phyloP scores from a whole-genome alignment of 768 basidiomycete species.

The Suillus clintonianus region DNA sequence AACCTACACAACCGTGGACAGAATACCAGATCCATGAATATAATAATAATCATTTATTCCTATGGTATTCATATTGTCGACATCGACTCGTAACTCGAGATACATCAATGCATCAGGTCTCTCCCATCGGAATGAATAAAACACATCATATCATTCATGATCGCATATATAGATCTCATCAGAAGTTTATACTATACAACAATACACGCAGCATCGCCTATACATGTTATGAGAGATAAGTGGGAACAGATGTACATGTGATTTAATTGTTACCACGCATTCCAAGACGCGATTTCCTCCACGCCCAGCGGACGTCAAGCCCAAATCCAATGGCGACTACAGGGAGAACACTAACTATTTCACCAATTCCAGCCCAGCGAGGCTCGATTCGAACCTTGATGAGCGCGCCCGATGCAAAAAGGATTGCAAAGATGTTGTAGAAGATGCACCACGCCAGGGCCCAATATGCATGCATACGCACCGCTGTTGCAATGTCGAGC shows the following conservation, averaged over 20 bases:
- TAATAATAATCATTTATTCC: not conserved
- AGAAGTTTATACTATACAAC: not conserved
- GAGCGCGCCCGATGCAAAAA: slow-evolving; percentile 36
- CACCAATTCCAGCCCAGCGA: too few relatives aligned
- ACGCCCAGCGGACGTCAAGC: too few relatives aligned
- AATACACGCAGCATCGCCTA: not conserved
- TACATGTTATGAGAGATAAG: not conserved
- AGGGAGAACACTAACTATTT: too few relatives aligned
- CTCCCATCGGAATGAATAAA: not conserved
- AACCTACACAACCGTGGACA: slow-evolving; percentile 53
- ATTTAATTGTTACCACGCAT: too few relatives aligned
- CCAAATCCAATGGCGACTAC: too few relatives aligned
- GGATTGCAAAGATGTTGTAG: slow-evolving; percentile 48
- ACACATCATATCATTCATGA: not conserved
- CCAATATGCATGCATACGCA: slow-evolving; percentile 35
- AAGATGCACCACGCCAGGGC: slow-evolving; percentile 42
- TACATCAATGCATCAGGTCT: not conserved
- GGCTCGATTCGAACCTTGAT: too few relatives aligned
- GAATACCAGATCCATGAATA: slow-evolving; percentile 23
- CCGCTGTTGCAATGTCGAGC: slow-evolving; percentile 37
- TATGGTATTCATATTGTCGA: not conserved
- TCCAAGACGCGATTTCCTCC: too few relatives aligned
- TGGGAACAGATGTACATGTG: too few relatives aligned
- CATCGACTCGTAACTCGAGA: not conserved
- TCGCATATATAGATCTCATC: not conserved